These are phyloP conservation scores for Penium margaritaceum DNA, from an alignment of 139 green algal species.

Conservation along the genomic window DNA sequence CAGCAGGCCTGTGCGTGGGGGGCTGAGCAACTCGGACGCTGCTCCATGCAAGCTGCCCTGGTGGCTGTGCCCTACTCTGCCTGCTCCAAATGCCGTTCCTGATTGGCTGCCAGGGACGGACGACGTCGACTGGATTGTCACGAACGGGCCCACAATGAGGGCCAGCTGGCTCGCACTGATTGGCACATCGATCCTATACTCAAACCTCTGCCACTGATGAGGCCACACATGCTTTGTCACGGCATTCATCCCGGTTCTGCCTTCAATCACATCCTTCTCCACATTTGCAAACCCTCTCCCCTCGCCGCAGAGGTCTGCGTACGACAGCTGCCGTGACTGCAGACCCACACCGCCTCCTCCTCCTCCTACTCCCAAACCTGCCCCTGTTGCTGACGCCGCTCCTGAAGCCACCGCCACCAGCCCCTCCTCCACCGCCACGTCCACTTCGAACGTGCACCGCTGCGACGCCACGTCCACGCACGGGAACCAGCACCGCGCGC, in stretches of 20 bases:
- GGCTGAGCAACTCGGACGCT: too few species aligned
- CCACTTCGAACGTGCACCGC: constrained; percentile 11
- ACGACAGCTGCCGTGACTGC: background rate
- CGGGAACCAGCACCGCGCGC: constrained; percentile 28
- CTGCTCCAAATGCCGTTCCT: background rate
- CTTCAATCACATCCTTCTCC: background rate
- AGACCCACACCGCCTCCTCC: background rate
- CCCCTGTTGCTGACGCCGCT: background rate
- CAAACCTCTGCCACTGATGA: background rate
- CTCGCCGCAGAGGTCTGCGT: background rate
- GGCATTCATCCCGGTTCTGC: background rate
- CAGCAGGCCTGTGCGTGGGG: background rate
- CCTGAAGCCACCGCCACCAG: background rate
- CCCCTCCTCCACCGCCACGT: background rate
- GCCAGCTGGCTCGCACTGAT: constrained; percentile 8
- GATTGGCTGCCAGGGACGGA: background rate
- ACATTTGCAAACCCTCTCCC: background rate
- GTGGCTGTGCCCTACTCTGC: background rate
- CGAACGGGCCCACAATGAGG: constrained; percentile 15
- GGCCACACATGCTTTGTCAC: background rate
- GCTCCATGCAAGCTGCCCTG: too few species aligned
- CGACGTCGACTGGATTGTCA: background rate
- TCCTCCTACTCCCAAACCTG: background rate
- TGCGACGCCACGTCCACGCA: constrained; percentile 16
- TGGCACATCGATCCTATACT: constrained; percentile 20